These are phyloP conservation scores for Amanita pallidorosea DNA, from an alignment of 768 basidiomycete genomes.

Conservation along the genomic window DNA sequence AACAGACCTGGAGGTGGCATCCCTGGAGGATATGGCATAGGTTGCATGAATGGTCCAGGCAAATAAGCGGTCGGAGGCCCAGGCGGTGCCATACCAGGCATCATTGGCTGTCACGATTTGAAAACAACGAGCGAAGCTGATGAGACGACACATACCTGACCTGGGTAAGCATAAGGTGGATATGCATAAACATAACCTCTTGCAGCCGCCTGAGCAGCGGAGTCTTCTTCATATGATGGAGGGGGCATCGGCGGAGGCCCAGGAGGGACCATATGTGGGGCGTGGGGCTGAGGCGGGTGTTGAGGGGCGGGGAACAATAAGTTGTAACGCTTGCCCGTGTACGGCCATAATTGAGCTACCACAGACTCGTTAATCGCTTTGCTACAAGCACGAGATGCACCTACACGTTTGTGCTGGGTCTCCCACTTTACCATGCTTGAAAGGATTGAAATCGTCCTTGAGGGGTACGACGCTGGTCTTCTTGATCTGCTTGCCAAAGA, in stretches of 20 bases:
- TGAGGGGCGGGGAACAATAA: constrained; percentile 63
- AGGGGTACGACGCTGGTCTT: constrained; percentile 69
- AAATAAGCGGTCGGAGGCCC: constrained; percentile 73
- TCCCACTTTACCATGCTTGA: constrained; percentile 75
- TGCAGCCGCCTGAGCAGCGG: constrained; percentile 45
- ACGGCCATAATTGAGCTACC: constrained; percentile 75
- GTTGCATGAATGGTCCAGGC: constrained; percentile 74
- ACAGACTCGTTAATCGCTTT: not conserved
- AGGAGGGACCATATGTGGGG: constrained; percentile 56
- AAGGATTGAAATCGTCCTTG: constrained; percentile 97
- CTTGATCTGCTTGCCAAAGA: constrained; percentile 82
- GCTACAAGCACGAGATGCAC: constrained; percentile 20
- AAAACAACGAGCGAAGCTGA: not conserved
- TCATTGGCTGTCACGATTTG: constrained; percentile 48
- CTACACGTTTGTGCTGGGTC: constrained; percentile 66
- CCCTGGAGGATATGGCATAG: constrained; percentile 70
- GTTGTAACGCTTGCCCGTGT: constrained; percentile 79
- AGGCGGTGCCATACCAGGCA: constrained; percentile 76
- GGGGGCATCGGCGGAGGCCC: constrained; percentile 62
- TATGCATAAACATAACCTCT: constrained; percentile 64
- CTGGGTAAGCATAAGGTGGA: constrained; percentile 67
- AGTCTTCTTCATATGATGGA: constrained; percentile 73
- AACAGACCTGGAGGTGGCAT: constrained; percentile 67
- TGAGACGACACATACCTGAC: constrained; percentile 42
- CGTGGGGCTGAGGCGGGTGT: constrained; percentile 51